Conservation (phyloP, 495 filamentous ascomycete genomes). For the Penicillium odoratum region DNA sequence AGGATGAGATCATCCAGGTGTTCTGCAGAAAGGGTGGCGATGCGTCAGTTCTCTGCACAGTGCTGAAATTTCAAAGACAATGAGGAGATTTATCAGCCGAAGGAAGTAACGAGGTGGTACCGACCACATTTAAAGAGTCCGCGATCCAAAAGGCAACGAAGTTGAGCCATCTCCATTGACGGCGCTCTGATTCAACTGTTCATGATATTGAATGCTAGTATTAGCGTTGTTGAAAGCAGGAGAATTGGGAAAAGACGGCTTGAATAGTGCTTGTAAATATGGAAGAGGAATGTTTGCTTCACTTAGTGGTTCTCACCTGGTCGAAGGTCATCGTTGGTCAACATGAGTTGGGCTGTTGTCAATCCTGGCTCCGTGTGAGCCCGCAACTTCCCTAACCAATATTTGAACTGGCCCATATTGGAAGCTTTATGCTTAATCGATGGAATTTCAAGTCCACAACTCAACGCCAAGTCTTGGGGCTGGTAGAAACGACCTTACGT, state of each 20-base stretch:
- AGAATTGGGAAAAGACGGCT: too few species aligned
- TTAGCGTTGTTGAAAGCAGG: too few species aligned
- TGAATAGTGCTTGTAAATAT: too few species aligned
- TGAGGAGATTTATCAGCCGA: not conserved
- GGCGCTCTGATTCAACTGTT: conserved; percentile 71
- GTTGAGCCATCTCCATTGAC: conserved; percentile 84
- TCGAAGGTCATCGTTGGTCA: conserved; percentile 83
- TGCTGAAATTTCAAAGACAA: not conserved
- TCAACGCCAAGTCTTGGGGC: not conserved
- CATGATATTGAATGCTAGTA: not conserved
- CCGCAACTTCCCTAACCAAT: conserved; percentile 54
- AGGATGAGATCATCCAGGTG: conserved; percentile 91
- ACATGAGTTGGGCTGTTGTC: conserved; percentile 79
- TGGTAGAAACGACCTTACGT: not conserved
- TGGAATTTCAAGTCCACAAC: too few species aligned
- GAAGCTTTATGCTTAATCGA: too few species aligned
- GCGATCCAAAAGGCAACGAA: conserved; percentile 90
- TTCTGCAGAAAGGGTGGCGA: conserved; percentile 45
- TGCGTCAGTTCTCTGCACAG: not conserved
- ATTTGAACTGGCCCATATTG: conserved; percentile 23
- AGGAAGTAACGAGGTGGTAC: conserved; percentile 15
- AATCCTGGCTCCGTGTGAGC: conserved; percentile 74
- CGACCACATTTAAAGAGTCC: conserved; percentile 84
- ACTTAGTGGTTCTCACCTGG: conserved; percentile 52
- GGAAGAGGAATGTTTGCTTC: too few species aligned